Base-by-base conservation (phyloP, 2,329 filamentous ascomycete species). In the Paecilomyces sp. region DNA sequence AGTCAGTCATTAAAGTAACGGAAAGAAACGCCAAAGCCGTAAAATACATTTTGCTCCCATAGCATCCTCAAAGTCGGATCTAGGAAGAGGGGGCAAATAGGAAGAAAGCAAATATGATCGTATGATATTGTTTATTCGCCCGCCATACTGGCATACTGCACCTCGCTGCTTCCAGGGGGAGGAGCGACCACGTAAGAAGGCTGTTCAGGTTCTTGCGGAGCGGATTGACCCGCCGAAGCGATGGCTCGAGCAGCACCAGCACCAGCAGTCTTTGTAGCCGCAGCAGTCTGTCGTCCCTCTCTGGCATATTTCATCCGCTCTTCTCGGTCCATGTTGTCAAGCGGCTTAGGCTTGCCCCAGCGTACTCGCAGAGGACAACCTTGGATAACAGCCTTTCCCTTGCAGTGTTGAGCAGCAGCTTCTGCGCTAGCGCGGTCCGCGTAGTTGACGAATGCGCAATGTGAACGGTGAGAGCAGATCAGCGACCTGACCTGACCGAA, bases 361-460 rank as follows among this genome's bases (percentile, higher is more conserved):
- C 92, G 88, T 18, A 99, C 87, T 33, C 93, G 83, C 62, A 99
- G 76, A 0, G 94, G 94, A 67, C 93, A 97, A 2, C 94, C 94
- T 36, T 92, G 88, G 67, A 99, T 90, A 6, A 97, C 85, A 0
- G 92, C 91, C 62, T 89, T 89, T 5, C 95, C 94, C 73, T 96
- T 89, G 66, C 91, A 93, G 22, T 90, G 85, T 34, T 86, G 85
- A 0, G 94, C 91, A 0, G 95, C 95, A 60, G 84, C 87, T 76
- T 99, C 94, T 0, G 95, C 94, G 0, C 85, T 88, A 62, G 91
- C 86, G 60, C 94, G 85, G 2, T 88, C 90, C 66, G 92, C 87
- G 73, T 91, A 99, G 77, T 99, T 99, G 77, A 99, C 82, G 71
- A 97, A 99, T 1, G 94, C 94, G 74, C 92, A 97, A 71, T 97